Conservation (phyloP, 495 filamentous ascomycete species). For the Aspergillus kassunensis region DNA sequence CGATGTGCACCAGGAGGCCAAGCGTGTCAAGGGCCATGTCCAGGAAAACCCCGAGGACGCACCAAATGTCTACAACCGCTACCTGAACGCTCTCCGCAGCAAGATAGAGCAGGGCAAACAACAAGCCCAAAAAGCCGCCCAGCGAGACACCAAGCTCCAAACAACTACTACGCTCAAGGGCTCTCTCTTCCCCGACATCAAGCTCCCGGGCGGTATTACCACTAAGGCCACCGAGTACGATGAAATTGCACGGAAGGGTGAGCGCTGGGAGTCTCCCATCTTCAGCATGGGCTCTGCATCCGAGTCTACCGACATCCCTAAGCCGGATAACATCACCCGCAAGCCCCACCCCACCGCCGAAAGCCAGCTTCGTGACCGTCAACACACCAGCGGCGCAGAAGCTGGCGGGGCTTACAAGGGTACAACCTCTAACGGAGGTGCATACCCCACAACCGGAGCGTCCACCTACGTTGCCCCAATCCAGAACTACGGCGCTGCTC, state of each 20-base stretch:
- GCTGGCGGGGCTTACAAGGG: background rate
- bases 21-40: slow-evolving; percentile 63
- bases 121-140: slow-evolving; percentile 55
- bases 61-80: slow-evolving; percentile 83
- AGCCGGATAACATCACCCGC: slow-evolving; percentile 57
- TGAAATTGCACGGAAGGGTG: slow-evolving; percentile 79
- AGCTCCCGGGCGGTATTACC: slow-evolving; percentile 85
- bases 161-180: slow-evolving; percentile 85
- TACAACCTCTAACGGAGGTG: slow-evolving; percentile 7
- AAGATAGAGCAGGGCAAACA: slow-evolving; percentile 68
- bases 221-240: slow-evolving; percentile 94
- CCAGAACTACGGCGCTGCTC: background rate
- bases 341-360: slow-evolving; percentile 54
- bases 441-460: too few relatives aligned
- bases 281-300: slow-evolving; percentile 82
- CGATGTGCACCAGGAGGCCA: slow-evolving; percentile 76
- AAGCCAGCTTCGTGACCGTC: slow-evolving; percentile 11
- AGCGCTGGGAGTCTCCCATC: slow-evolving; percentile 91
- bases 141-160: slow-evolving; percentile 65
- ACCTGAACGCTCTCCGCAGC: slow-evolving; percentile 71
- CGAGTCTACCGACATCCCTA: slow-evolving; percentile 67
- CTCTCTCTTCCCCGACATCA: slow-evolving; percentile 83
- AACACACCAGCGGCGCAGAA: slow-evolving; percentile 7
- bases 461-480: too few relatives aligned
- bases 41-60: slow-evolving; percentile 69